These are phyloP conservation scores for Ophiostoma sp. DNA, from an alignment of 2,329 filamentous ascomycete genomes.

Conservation along the genomic window DNA sequence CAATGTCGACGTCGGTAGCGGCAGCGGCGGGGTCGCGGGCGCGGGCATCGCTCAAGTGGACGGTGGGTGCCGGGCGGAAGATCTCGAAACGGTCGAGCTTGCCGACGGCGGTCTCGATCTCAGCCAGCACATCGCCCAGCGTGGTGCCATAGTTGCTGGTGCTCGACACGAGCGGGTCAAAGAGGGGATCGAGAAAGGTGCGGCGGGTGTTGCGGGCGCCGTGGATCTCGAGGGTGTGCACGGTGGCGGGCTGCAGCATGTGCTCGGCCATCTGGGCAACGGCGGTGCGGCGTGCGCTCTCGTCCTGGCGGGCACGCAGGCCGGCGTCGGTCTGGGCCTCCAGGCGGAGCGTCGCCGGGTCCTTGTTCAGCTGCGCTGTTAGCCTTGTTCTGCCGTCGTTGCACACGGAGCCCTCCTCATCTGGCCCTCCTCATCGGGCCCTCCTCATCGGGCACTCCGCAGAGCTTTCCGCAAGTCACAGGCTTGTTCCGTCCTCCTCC, in stretches of 20 bases:
- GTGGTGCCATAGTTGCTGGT: constrained; percentile 66
- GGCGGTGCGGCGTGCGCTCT: constrained; percentile 21
- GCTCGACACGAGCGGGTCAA: constrained; percentile 68
- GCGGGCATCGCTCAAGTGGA: constrained; percentile 74
- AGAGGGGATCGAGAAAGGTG: constrained; percentile 74
- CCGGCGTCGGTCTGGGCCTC: constrained; percentile 21
- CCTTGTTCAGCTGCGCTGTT: constrained; percentile 21
- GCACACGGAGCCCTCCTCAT: too few species aligned
- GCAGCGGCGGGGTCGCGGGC: constrained; percentile 62
- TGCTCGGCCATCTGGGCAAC: constrained; percentile 58
- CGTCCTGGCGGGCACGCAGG: constrained; percentile 19
- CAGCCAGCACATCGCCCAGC: constrained; percentile 69
- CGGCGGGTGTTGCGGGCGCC: constrained; percentile 78
- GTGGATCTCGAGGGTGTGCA: constrained; percentile 78
- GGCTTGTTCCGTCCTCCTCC: not conserved
- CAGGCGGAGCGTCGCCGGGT: constrained; percentile 21
- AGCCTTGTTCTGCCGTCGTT: not conserved
- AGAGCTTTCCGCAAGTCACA: too few species aligned
- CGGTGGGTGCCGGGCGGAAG: constrained; percentile 73
- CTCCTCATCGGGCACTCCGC: not conserved
- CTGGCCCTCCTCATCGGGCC: not conserved
- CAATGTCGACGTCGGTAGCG: constrained; percentile 74
- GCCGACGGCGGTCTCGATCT: constrained; percentile 63
- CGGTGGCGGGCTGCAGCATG: constrained; percentile 77
- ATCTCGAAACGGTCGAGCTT: constrained; percentile 68